These are phyloP conservation scores for Ziziphus jujuba DNA, from an alignment of 306 rosid genomes.

Conservation along the genomic window DNA sequence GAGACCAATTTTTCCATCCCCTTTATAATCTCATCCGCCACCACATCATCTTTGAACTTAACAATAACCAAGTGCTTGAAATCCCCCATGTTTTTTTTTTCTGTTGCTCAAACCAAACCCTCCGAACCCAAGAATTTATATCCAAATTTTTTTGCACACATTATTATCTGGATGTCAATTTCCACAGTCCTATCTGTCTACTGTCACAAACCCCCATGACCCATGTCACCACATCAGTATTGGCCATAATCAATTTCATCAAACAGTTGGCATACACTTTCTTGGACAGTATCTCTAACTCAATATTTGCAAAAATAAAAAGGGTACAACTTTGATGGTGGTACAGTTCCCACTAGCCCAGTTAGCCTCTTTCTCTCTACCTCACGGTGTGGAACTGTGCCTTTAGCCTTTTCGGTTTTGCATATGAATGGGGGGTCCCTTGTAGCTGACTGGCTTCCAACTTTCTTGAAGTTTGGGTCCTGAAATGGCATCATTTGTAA, in stretches of 20 bases:
- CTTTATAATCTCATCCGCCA: constrained; percentile 64
- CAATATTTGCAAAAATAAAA: constrained; percentile 36
- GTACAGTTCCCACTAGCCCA: constrained; percentile 41
- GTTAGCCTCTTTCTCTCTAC: constrained; percentile 20
- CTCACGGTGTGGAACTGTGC: constrained; percentile 21
- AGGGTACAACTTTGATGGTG: constrained; percentile 38
- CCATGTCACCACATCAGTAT: constrained; percentile 29
- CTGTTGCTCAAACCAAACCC: constrained; percentile 12
- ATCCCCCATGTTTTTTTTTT: constrained; percentile 50
- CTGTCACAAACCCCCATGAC: constrained; percentile 37
- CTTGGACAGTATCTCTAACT: constrained; percentile 50
- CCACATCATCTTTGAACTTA: constrained; percentile 77
- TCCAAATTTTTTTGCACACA: constrained; percentile 11
- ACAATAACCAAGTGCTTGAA: constrained; percentile 84
- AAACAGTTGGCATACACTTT: constrained; percentile 24
- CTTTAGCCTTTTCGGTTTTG: constrained; percentile 12
- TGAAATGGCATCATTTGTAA: too few relatives aligned
- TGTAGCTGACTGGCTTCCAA: constrained; percentile 1
- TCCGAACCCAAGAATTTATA: constrained; percentile 36
- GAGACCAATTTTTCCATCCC: constrained; percentile 76
- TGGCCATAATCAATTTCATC: constrained; percentile 32
- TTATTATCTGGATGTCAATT: constrained; percentile 30
- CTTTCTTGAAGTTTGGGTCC: constrained; percentile 20
- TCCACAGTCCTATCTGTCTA: constrained; percentile 40
- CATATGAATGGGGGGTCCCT: constrained; percentile 41